Percentiles rank a stretch among this genome's conserved stretches.
Evolutionary conservation across 208 protist species (phyloP).

Genomic region (Leishmania guyanensis): DNA sequence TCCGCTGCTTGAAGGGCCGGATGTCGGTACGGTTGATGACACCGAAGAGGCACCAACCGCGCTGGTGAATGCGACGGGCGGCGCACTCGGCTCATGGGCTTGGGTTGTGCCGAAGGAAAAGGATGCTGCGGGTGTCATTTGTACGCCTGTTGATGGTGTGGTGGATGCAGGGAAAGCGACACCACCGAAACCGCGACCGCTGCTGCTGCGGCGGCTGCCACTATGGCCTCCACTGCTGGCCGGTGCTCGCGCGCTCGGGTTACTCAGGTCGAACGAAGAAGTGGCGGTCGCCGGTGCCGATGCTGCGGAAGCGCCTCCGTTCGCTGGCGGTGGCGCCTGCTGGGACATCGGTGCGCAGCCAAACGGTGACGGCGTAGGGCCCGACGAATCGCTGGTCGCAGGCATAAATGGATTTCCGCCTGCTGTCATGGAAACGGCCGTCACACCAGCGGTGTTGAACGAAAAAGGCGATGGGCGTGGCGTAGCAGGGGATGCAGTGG

Average conservation of each 20-base stretch:
- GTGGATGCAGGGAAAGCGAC: neutral
- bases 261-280: neutral
- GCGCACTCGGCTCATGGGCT: neutral
- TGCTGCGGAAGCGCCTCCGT: neutral
- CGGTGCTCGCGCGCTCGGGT: neutral
- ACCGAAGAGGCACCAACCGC: neutral
- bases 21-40: neutral
- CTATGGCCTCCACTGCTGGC: neutral
- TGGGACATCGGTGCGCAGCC: neutral
- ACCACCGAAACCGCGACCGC: neutral
- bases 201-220: neutral
- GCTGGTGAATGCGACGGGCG: neutral
- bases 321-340: neutral
- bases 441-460: neutral
- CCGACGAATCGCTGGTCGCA: neutral
- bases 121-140: neutral
- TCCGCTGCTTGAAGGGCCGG: neutral
- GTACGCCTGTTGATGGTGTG: neutral
- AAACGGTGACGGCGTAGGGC: neutral
- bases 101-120: constrained; percentile 6
- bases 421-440: neutral
- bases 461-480: neutral
- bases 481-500: neutral
- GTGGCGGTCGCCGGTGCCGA: neutral
- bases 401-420: constrained; percentile 4